A percentile compares a stretch with the other conserved stretches of the same genome.
phyloP scores from a whole-genome alignment of 2,329 filamentous ascomycete species.

The Alternaria ventricosa region DNA sequence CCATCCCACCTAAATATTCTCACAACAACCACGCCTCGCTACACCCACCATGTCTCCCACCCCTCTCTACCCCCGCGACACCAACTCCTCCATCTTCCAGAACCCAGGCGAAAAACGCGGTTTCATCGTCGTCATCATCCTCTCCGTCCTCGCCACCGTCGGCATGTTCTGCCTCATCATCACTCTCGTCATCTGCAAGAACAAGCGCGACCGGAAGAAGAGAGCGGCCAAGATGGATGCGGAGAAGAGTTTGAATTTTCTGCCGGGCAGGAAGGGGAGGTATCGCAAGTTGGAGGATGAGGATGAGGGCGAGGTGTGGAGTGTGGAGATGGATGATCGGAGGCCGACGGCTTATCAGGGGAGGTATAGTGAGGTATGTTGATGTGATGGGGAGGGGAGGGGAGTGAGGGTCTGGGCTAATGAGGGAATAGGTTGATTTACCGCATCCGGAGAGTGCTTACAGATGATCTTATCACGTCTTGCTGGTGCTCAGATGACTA shows the following conservation, averaged over 20 bases:
- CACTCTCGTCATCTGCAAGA: conserved; percentile 3
- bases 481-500: not conserved
- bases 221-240: conserved; percentile 2
- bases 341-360: not conserved
- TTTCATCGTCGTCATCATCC: conserved; percentile 8
- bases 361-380: not conserved
- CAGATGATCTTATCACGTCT: not conserved
- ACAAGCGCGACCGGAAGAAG: conserved; percentile 1
- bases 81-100: conserved; percentile 7
- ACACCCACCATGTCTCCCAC: not conserved
- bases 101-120: not conserved
- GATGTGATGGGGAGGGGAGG: not conserved
- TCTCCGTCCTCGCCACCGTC: conserved; percentile 1
- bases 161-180: conserved; percentile 10
- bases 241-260: not conserved
- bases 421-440: not conserved
- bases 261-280: not conserved
- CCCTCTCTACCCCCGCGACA: too few relatives aligned
- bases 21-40: not conserved
- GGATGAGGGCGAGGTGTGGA: conserved; percentile 6
- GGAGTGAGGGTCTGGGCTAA: not conserved
- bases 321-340: conserved; percentile 9
- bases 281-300: conserved; percentile 8
- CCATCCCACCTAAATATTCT: not conserved
- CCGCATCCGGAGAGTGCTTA: not conserved